A percentile compares a stretch with the other conserved stretches of the same genome.
phyloP scores from a whole-genome alignment of 805 yeast genomes.

The Yamadazyma tumulicola region DNA sequence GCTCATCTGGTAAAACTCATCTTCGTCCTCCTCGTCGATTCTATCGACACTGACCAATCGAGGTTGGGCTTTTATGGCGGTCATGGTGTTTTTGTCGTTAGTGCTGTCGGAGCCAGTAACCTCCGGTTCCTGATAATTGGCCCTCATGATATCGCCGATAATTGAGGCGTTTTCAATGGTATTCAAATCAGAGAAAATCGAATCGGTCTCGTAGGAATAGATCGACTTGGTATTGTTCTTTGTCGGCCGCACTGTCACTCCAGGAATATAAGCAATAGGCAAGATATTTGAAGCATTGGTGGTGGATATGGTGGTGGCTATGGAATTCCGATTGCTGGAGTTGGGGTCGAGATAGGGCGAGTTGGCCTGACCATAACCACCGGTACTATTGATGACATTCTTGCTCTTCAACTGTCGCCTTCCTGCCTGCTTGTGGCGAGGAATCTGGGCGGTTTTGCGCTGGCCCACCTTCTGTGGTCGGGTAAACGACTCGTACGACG shows the following conservation, averaged over 20 bases:
- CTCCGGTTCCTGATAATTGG: constrained; percentile 16
- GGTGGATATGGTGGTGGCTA: constrained; percentile 60
- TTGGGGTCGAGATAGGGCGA: constrained; percentile 19
- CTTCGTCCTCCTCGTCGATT: constrained; percentile 43
- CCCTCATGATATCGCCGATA: constrained; percentile 34
- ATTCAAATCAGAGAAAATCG: constrained; percentile 41
- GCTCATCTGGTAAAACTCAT: constrained; percentile 17
- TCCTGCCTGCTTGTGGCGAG: constrained; percentile 15
- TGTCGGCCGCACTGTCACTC: constrained; percentile 67
- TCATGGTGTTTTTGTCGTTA: constrained; percentile 42
- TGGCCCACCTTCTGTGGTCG: constrained; percentile 26
- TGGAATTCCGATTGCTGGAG: constrained; percentile 27
- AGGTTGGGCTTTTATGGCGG: constrained; percentile 77
- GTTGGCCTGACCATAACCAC: neutral
- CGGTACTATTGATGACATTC: constrained; percentile 10
- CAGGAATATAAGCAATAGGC: constrained; percentile 93
- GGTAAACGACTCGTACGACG: constrained; percentile 43
- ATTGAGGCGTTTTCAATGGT: constrained; percentile 47
- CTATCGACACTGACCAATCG: constrained; percentile 56
- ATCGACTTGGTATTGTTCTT: constrained; percentile 42
- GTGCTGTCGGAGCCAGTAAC: constrained; percentile 9
- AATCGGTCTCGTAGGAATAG: constrained; percentile 40
- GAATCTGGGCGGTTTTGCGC: constrained; percentile 16
- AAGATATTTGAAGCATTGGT: constrained; percentile 84
- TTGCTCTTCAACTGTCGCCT: constrained; percentile 13